Percentiles rank a stretch among this genome's conserved stretches.
phyloP scores from a whole-genome alignment of 2,329 filamentous ascomycete species.

The Cladosporium halotolerans region DNA sequence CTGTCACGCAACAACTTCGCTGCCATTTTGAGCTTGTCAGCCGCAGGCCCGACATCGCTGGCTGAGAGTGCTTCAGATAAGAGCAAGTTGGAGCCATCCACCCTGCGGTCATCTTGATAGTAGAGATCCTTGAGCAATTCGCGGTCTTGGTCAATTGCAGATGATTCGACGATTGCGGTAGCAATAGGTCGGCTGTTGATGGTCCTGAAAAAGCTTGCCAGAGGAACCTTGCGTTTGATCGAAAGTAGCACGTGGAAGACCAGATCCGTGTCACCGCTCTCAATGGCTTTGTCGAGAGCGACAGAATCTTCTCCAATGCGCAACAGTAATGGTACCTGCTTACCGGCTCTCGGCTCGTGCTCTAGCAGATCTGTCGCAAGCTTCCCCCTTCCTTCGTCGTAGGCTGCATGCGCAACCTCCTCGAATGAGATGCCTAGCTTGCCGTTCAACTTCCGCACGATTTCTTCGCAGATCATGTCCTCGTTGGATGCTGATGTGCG shows the following conservation, averaged over 20 bases:
- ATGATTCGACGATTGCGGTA: conserved; percentile 81
- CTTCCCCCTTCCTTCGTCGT: conserved; percentile 84
- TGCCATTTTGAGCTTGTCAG: conserved; percentile 84
- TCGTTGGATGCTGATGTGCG: conserved; percentile 78
- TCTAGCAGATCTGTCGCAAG: conserved; percentile 87
- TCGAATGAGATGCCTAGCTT: conserved; percentile 95
- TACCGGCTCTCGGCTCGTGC: conserved; percentile 88
- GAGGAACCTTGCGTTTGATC: conserved; percentile 80
- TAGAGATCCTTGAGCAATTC: conserved; percentile 89
- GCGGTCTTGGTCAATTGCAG: conserved; percentile 70
- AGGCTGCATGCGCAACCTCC: conserved; percentile 83
- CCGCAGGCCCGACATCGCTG: conserved; percentile 60
- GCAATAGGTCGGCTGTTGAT: conserved; percentile 82
- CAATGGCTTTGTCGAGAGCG: conserved; percentile 91
- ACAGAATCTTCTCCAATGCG: conserved; percentile 95
- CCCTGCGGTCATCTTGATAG: conserved; percentile 89
- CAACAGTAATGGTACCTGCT: conserved; percentile 86
- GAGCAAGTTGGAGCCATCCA: conserved; percentile 83
- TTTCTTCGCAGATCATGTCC: conserved; percentile 75
- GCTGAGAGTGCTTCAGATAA: conserved; percentile 76
- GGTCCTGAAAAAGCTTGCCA: conserved; percentile 86
- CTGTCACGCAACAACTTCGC: conserved; percentile 77
- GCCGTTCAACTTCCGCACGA: conserved; percentile 78
- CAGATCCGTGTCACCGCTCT: conserved; percentile 89
- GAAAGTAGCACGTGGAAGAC: conserved; percentile 84